phyloP scores from a whole-genome alignment of 1,139 yeast species.

The Taiozyma onychis region DNA sequence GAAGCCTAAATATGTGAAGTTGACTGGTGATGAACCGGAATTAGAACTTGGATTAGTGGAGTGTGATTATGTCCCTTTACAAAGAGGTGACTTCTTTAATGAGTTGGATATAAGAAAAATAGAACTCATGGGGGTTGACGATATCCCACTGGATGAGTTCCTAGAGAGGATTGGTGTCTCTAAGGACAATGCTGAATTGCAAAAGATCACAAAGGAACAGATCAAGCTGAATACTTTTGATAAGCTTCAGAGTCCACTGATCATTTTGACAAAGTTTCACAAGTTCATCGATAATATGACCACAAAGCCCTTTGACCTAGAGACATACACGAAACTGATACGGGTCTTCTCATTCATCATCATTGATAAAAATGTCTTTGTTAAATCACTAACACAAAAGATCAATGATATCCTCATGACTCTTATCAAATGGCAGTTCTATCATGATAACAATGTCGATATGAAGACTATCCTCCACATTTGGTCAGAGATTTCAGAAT shows the following conservation, averaged over 20 bases:
- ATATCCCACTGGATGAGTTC: conserved; percentile 1
- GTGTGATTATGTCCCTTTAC: background rate
- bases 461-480: background rate
- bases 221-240: conserved; percentile 8
- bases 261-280: conserved; percentile 5
- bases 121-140: background rate
- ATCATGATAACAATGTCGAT: background rate
- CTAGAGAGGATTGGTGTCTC: conserved; percentile 11
- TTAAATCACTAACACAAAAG: background rate
- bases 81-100: conserved; percentile 9
- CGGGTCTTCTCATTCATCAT: conserved; percentile 11
- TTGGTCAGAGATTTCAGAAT: conserved; percentile 4
- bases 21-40: background rate
- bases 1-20: conserved; percentile 2
- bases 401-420: background rate
- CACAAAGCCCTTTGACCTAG: background rate
- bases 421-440: background rate
- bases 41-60: conserved; percentile 1
- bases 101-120: conserved; percentile 2
- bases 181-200: background rate
- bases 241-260: conserved; percentile 2
- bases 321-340: conserved; percentile 4
- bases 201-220: conserved; percentile 2
- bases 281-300: conserved; percentile 8
- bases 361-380: conserved; percentile 14